phyloP scores from a whole-genome alignment of 495 filamentous ascomycete species.

The Zalerion maritima region DNA sequence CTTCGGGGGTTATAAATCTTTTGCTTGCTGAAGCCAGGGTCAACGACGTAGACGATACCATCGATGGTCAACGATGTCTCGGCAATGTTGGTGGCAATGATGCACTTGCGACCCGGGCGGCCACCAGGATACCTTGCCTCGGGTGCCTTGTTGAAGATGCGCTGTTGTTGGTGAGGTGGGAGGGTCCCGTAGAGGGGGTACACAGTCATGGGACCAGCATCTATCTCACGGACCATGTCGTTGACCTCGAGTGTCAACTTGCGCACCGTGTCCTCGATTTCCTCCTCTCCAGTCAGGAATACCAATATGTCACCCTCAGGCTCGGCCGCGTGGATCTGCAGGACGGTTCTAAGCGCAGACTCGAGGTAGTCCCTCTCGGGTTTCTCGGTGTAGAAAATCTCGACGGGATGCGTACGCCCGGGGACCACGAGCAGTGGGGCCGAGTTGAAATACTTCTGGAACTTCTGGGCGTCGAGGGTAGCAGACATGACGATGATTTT shows the following conservation, averaged over 20 bases:
- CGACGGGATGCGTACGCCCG: conserved; percentile 88
- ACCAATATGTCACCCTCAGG: conserved; percentile 87
- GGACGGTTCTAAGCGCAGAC: conserved; percentile 80
- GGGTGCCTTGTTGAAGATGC: conserved; percentile 85
- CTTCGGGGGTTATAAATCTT: conserved; percentile 98
- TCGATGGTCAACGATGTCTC: conserved; percentile 97
- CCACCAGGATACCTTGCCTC: conserved; percentile 56
- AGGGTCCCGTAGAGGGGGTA: conserved; percentile 93
- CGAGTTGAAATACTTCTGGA: conserved; percentile 93
- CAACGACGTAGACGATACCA: conserved; percentile 97
- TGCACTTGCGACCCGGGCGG: conserved; percentile 80
- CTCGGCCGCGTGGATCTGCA: conserved; percentile 91
- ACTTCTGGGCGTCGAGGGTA: conserved; percentile 92
- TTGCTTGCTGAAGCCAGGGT: conserved; percentile 98
- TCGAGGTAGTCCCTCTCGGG: conserved; percentile 95
- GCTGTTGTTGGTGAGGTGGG: conserved; percentile 82
- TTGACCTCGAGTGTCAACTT: conserved; percentile 85
- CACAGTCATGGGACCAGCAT: conserved; percentile 76
- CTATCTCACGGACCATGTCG: conserved; percentile 78
- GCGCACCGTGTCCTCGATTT: conserved; percentile 91
- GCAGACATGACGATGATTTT: conserved; percentile 99
- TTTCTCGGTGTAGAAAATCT: conserved; percentile 96
- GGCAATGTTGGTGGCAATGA: conserved; percentile 94
- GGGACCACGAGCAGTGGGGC: conserved; percentile 90
- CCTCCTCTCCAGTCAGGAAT: conserved; percentile 96